These are phyloP conservation scores for Multifurca ochricompacta DNA, from an alignment of 768 basidiomycete species.

Conservation along the genomic window DNA sequence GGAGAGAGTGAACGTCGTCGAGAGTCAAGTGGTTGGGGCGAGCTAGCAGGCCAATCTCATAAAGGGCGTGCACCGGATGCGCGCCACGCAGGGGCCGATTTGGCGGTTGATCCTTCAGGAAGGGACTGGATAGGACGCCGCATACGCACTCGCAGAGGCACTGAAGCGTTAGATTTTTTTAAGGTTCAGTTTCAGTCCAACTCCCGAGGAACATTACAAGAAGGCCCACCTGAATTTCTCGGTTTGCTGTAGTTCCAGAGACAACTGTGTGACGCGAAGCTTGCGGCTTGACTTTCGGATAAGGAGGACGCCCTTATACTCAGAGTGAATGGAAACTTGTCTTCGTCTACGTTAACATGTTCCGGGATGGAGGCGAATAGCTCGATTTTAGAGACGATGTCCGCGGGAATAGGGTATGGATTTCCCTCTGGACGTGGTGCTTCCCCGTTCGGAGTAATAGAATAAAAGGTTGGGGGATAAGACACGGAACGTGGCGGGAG, in stretches of 20 bases:
- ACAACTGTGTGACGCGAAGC: constrained; percentile 49
- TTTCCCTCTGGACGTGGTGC: constrained; percentile 10
- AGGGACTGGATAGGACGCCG: constrained; percentile 49
- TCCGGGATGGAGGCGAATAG: constrained; percentile 58
- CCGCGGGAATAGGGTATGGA: constrained; percentile 36
- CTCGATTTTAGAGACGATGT: constrained; percentile 55
- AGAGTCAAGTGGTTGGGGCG: constrained; percentile 25
- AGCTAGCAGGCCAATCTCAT: constrained; percentile 39
- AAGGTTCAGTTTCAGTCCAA: not conserved
- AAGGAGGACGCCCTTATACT: constrained; percentile 53
- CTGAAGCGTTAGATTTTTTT: constrained; percentile 16
- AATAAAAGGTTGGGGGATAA: constrained; percentile 32
- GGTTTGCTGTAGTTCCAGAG: constrained; percentile 50
- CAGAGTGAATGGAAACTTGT: constrained; percentile 45
- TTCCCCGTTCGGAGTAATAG: constrained; percentile 20
- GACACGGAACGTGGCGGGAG: constrained; percentile 30
- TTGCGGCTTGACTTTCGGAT: constrained; percentile 41
- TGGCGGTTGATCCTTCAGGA: constrained; percentile 53
- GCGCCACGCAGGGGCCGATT: constrained; percentile 45
- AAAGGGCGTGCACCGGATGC: constrained; percentile 43
- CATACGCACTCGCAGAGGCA: constrained; percentile 35
- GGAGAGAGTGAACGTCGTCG: constrained; percentile 41
- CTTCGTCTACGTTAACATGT: constrained; percentile 40
- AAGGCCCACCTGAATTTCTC: constrained; percentile 57
- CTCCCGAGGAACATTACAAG: not conserved